A percentile compares a stretch with the other conserved stretches of the same genome.
phyloP scores from a whole-genome alignment of 1,284 basidiomycete genomes.

The Ganoderma multipileum region DNA sequence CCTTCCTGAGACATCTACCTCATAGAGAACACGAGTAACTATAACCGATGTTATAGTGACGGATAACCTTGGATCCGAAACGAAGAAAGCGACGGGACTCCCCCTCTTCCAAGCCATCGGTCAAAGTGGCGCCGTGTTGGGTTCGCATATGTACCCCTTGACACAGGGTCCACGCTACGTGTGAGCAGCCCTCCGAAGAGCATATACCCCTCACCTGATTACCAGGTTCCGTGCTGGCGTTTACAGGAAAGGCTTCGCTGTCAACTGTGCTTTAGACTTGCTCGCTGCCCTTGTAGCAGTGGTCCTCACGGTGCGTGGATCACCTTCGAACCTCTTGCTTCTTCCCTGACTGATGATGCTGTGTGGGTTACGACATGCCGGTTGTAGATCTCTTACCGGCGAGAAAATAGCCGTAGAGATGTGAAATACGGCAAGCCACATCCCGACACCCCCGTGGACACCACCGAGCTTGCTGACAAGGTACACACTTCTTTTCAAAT shows the following conservation, averaged over 20 bases:
- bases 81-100: constrained; percentile 77
- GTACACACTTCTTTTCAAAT: neutral
- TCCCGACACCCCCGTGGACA: constrained; percentile 62
- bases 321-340: neutral
- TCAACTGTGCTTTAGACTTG: constrained; percentile 63
- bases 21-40: neutral
- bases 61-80: constrained; percentile 81
- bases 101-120: constrained; percentile 81
- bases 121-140: constrained; percentile 74
- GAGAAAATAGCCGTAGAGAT: constrained; percentile 67
- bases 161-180: constrained; percentile 69
- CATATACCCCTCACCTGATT: neutral
- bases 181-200: constrained; percentile 44
- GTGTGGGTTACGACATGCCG: neutral
- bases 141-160: constrained; percentile 73
- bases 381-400: constrained; percentile 62
- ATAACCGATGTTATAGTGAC: constrained; percentile 50
- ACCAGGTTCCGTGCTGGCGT: neutral
- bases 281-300: constrained; percentile 59
- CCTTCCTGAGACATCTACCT: neutral
- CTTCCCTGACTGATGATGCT: neutral
- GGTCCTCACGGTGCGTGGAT: constrained; percentile 55
- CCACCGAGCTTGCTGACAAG: constrained; percentile 70
- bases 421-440: constrained; percentile 59
- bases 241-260: constrained; percentile 69